Evolutionary conservation across 495 filamentous ascomycete genomes (phyloP).

Genomic region (Penicillium paxilli): DNA sequence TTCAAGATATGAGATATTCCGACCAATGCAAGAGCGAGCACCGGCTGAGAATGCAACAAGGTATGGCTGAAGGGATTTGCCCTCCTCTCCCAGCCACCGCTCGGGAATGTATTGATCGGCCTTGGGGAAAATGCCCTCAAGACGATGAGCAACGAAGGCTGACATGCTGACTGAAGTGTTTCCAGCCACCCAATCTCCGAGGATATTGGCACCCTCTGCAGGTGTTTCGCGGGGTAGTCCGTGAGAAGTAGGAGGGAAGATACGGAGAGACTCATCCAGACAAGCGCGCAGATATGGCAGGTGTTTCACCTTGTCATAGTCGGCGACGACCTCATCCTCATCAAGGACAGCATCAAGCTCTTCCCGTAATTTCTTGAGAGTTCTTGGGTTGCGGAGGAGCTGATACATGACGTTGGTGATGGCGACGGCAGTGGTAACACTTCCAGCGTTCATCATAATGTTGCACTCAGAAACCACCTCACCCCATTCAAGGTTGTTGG

Average conservation of each 20-base stretch:
- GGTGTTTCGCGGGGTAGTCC: constrained; percentile 39
- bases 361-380: constrained; percentile 51
- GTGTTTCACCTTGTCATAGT: constrained; percentile 45
- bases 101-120: constrained; percentile 36
- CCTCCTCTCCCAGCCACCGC: constrained; percentile 37
- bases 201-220: constrained; percentile 36
- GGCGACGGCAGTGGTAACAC: constrained; percentile 55
- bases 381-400: constrained; percentile 53
- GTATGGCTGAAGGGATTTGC: constrained; percentile 41
- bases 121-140: constrained; percentile 30
- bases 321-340: constrained; percentile 36
- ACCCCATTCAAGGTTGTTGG: constrained; percentile 35
- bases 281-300: constrained; percentile 45
- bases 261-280: constrained; percentile 48
- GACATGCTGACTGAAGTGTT: constrained; percentile 34
- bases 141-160: constrained; percentile 30
- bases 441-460: constrained; percentile 54
- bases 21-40: constrained; percentile 41
- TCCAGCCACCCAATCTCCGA: constrained; percentile 39
- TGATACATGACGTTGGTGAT: constrained; percentile 54
- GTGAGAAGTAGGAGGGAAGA: constrained; percentile 40
- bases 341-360: constrained; percentile 55
- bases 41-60: constrained; percentile 46
- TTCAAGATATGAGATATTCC: constrained; percentile 47
- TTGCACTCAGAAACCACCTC: constrained; percentile 35